Conservation (phyloP, 177 flowering plant genomes). For the Vitis hybrid region DNA sequence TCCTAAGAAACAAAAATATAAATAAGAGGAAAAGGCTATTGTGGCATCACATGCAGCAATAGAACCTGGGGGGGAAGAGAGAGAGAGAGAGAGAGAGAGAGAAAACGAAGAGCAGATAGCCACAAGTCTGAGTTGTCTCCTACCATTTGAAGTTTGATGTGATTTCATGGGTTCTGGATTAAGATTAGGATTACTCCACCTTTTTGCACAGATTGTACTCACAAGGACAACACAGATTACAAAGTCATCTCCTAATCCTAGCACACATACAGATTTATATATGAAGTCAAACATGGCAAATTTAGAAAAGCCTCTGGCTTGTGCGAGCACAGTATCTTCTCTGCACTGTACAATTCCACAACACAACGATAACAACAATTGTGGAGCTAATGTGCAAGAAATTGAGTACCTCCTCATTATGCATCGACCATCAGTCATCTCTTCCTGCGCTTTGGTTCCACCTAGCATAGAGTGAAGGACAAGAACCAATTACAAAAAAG, state of each 20-base stretch:
- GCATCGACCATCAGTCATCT: constrained; percentile 29
- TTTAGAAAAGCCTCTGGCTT: constrained; percentile 23
- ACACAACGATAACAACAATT: constrained; percentile 31
- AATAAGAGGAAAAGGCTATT: too few species aligned
- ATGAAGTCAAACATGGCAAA: constrained; percentile 3
- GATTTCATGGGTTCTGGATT: constrained; percentile 9
- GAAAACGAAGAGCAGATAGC: constrained; percentile 3
- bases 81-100: neutral
- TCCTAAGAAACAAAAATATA: too few species aligned
- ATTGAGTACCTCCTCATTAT: constrained; percentile 35
- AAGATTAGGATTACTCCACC: neutral
- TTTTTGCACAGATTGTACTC: constrained; percentile 9
- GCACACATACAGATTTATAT: constrained; percentile 15
- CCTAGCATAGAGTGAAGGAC: constrained; percentile 22
- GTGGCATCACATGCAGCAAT: too few species aligned
- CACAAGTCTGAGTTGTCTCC: neutral
- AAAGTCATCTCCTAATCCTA: constrained; percentile 14
- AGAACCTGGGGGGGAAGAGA: too few species aligned
- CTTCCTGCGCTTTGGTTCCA: constrained; percentile 53
- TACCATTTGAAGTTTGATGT: constrained; percentile 5
- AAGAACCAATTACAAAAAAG: neutral
- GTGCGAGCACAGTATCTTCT: constrained; percentile 49
- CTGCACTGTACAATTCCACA: constrained; percentile 68
- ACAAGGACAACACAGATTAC: neutral
- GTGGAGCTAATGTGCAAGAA: constrained; percentile 32